Conservation (phyloP, 2,329 filamentous ascomycete species). For the Calonectria naviculata region DNA sequence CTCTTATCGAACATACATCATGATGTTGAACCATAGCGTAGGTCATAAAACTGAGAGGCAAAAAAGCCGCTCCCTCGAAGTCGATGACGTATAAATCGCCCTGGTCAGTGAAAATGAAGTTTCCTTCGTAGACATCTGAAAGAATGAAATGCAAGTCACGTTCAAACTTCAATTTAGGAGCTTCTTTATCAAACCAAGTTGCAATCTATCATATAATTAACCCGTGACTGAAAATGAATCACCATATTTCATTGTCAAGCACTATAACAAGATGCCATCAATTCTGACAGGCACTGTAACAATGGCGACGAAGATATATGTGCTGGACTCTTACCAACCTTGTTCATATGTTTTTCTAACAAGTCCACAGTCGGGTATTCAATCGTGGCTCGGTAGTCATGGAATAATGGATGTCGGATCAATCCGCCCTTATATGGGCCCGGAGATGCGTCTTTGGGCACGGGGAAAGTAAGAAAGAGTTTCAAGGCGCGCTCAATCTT, state of each 20-base stretch:
- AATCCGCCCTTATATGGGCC: not conserved
- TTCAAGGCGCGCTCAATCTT: not conserved
- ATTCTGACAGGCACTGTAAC: too few relatives aligned
- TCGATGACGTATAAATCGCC: not conserved
- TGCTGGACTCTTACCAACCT: too few relatives aligned
- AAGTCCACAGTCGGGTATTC: not conserved
- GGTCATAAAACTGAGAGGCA: too few relatives aligned
- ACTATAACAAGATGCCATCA: too few relatives aligned
- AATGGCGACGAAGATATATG: too few relatives aligned
- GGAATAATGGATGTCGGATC: not conserved
- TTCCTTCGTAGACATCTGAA: not conserved
- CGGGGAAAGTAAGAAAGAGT: not conserved
- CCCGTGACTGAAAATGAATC: too few relatives aligned
- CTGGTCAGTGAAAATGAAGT: not conserved
- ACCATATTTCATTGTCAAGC: too few relatives aligned
- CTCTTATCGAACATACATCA: too few relatives aligned
- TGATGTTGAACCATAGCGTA: too few relatives aligned
- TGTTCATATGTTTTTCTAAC: not conserved
- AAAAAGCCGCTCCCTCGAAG: too few relatives aligned
- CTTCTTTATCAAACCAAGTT: not conserved
- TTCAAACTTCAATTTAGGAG: not conserved
- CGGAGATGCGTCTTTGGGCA: not conserved
- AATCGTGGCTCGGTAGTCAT: not conserved
- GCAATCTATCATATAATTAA: not conserved
- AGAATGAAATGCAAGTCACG: not conserved